Evolutionary conservation across 1,284 basidiomycete genomes (phyloP).

Genomic region (Cryptococcus sp.): DNA sequence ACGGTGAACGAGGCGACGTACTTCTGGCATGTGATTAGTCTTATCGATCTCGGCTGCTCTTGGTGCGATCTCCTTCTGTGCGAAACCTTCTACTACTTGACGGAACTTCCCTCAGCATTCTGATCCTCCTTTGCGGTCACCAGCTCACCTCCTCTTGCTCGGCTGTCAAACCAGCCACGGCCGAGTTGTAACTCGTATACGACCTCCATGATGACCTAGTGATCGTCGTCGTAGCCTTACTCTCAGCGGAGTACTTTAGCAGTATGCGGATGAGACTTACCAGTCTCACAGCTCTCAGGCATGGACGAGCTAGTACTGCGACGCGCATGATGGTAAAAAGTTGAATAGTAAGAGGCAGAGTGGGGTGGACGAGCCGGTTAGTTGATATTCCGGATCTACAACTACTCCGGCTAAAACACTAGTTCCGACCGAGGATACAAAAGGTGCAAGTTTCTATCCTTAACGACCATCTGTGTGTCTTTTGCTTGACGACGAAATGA

Average conservation of each 20-base stretch:
- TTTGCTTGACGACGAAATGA: background rate
- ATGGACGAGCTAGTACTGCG: background rate
- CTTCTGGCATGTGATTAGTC: slow-evolving; percentile 70
- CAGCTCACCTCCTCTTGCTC: slow-evolving; percentile 70
- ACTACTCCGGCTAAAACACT: background rate
- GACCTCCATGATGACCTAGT: background rate
- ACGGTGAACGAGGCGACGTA: slow-evolving; percentile 49
- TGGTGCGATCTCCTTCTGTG: slow-evolving; percentile 72
- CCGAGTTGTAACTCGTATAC: slow-evolving; percentile 59
- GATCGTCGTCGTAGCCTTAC: background rate
- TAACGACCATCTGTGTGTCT: background rate
- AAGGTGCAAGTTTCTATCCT: background rate
- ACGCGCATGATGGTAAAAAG: background rate
- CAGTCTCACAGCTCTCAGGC: background rate
- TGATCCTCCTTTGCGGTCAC: background rate
- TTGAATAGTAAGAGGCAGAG: background rate
- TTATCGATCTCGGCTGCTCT: slow-evolving; percentile 77
- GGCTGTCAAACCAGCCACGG: slow-evolving; percentile 74
- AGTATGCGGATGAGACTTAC: background rate
- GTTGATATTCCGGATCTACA: background rate
- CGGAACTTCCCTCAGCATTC: slow-evolving; percentile 59
- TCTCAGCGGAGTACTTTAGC: background rate
- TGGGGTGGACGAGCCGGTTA: background rate
- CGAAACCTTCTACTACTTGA: slow-evolving; percentile 69
- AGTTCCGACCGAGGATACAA: background rate